Evolutionary conservation across 345 rosid genomes (phyloP).

Genomic region (Eutrema japonicum): DNA sequence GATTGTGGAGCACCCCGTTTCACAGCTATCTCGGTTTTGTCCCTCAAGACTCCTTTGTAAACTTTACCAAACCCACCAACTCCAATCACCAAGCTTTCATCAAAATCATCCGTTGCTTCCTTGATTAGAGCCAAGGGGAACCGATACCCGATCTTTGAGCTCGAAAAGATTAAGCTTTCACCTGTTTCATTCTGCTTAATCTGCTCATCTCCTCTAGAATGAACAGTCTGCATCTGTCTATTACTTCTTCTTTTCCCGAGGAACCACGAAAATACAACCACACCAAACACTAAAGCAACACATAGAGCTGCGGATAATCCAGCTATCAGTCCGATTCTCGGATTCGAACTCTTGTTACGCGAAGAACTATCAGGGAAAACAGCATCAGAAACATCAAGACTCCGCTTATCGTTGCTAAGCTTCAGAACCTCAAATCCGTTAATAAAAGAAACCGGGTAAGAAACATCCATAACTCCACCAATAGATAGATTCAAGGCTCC

Average conservation of each 20-base stretch:
- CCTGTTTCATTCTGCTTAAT: slow-evolving; percentile 35
- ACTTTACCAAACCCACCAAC: slow-evolving; percentile 80
- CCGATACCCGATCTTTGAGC: slow-evolving; percentile 58
- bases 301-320: slow-evolving; percentile 49
- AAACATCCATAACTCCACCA: slow-evolving; percentile 52
- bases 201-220: slow-evolving; percentile 41
- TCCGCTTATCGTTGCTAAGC: slow-evolving; percentile 55
- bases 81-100: slow-evolving; percentile 58
- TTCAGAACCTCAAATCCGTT: slow-evolving; percentile 75
- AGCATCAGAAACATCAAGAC: slow-evolving; percentile 54
- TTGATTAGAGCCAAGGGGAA: slow-evolving; percentile 56
- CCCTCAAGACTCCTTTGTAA: slow-evolving; percentile 60
- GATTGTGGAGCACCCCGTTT: slow-evolving; percentile 66
- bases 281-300: slow-evolving; percentile 37
- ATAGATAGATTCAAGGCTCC: slow-evolving; percentile 55
- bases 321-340: slow-evolving; percentile 39
- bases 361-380: not conserved
- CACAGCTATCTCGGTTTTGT: slow-evolving; percentile 63
- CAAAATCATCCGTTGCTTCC: slow-evolving; percentile 64
- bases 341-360: slow-evolving; percentile 40
- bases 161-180: slow-evolving; percentile 48
- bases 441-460: slow-evolving; percentile 49
- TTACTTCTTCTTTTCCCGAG: slow-evolving; percentile 43
- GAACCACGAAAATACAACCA: slow-evolving; percentile 37
- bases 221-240: slow-evolving; percentile 37